These are phyloP conservation scores for Torulaspora gathmanii DNA, from an alignment of 805 yeast species.

Conservation along the genomic window DNA sequence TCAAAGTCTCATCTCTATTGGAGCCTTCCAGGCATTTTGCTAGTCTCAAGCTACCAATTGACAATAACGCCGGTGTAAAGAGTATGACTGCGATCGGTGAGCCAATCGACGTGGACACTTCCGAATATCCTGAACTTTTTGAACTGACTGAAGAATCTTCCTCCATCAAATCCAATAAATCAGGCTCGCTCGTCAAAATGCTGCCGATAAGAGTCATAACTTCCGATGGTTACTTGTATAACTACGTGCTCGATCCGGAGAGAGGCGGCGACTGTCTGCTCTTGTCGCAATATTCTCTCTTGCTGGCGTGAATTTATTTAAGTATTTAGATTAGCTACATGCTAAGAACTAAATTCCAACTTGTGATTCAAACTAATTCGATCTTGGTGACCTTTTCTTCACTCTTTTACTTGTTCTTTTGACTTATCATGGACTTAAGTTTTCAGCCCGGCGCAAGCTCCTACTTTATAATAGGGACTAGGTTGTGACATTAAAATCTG, in stretches of 20 bases:
- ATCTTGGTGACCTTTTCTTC: background rate
- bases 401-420: background rate
- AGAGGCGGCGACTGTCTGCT: constrained; percentile 91
- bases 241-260: constrained; percentile 76
- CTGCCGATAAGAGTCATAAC: constrained; percentile 62
- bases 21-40: constrained; percentile 94
- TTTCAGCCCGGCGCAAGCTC: constrained; percentile 3
- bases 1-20: constrained; percentile 68
- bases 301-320: constrained; percentile 12
- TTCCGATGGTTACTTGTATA: constrained; percentile 72
- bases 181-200: constrained; percentile 32
- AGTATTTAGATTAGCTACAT: background rate
- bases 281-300: constrained; percentile 61
- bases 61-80: constrained; percentile 18
- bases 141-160: constrained; percentile 9
- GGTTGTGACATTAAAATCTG: background rate
- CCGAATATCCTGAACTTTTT: constrained; percentile 32
- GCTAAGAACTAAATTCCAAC: background rate
- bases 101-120: constrained; percentile 31
- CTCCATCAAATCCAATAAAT: constrained; percentile 4
- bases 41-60: constrained; percentile 64
- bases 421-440: background rate
- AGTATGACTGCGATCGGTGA: constrained; percentile 34
- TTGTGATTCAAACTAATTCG: background rate
- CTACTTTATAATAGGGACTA: constrained; percentile 3